phyloP scores from a whole-genome alignment of 2,329 filamentous ascomycete species.

The Pyrenochaeta sp. region DNA sequence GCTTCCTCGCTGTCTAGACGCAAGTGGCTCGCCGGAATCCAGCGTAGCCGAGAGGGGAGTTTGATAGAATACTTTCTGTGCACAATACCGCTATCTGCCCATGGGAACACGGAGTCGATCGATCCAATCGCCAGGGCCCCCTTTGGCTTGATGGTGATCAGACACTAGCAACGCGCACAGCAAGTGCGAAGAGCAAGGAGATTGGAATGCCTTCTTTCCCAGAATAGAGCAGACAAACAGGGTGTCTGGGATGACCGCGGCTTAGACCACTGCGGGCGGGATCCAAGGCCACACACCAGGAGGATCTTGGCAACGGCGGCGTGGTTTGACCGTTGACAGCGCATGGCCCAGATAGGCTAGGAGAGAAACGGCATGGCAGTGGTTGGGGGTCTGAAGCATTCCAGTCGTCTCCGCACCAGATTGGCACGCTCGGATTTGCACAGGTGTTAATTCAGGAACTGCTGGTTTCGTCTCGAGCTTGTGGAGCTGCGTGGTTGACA shows the following conservation, averaged over 20 bases:
- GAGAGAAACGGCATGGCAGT: not conserved
- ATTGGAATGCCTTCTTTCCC: not conserved
- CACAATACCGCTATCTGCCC: too few species aligned
- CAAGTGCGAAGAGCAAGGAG: constrained; percentile 1
- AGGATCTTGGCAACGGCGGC: not conserved
- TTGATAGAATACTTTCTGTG: too few species aligned
- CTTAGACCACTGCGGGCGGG: too few species aligned
- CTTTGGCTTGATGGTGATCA: too few species aligned
- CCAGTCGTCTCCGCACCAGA: not conserved
- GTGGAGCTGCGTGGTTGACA: not conserved
- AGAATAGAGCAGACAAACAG: constrained; percentile 10
- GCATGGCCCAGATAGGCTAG: constrained; percentile 11
- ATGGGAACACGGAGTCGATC: too few species aligned
- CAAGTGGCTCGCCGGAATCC: too few species aligned
- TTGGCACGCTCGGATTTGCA: not conserved
- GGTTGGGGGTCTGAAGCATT: not conserved
- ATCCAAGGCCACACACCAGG: too few species aligned
- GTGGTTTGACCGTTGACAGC: constrained; percentile 24
- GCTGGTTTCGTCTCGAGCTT: not conserved
- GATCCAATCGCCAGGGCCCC: too few species aligned
- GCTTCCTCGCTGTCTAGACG: too few species aligned
- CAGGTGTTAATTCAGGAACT: not conserved
- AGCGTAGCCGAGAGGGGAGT: too few species aligned
- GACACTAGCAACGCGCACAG: too few species aligned
- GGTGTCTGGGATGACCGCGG: not conserved